Evolutionary conservation across 2,329 filamentous ascomycete genomes (phyloP).

Genomic region (Arthrobotrys megalospora): DNA sequence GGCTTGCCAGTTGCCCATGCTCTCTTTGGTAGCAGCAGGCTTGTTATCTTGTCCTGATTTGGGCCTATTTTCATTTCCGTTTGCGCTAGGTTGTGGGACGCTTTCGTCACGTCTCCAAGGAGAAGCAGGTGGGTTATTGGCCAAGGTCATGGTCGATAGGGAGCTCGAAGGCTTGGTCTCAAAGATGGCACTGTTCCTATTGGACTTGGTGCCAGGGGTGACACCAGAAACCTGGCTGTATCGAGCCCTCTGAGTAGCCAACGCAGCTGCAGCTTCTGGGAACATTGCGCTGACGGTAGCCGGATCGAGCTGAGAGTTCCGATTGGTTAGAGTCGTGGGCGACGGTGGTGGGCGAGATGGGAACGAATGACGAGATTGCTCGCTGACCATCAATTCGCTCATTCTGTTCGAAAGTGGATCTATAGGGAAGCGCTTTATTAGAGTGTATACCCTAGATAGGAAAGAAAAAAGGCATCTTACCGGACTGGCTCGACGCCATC

Average conservation of each 20-base stretch:
- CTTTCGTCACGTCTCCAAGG: constrained; percentile 76
- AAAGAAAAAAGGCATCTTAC: constrained; percentile 70
- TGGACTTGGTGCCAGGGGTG: constrained; percentile 77
- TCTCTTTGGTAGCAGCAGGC: constrained; percentile 74
- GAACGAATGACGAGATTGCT: constrained; percentile 88
- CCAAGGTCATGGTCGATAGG: constrained; percentile 78
- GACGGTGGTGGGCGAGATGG: constrained; percentile 75
- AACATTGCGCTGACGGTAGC: constrained; percentile 99
- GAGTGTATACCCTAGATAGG: constrained; percentile 15
- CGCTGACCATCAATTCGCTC: constrained; percentile 96
- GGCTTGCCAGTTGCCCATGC: constrained; percentile 96
- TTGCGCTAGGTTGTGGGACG: constrained; percentile 69
- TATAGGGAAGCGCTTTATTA: constrained; percentile 68
- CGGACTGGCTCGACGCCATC: constrained; percentile 97
- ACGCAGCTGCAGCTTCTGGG: constrained; percentile 96
- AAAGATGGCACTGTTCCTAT: constrained; percentile 88
- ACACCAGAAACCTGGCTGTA: constrained; percentile 96
- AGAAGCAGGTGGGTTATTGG: constrained; percentile 79
- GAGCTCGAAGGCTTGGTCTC: constrained; percentile 71
- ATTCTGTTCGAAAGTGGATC: constrained; percentile 97
- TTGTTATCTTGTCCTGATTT: constrained; percentile 59
- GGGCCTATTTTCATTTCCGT: constrained; percentile 65
- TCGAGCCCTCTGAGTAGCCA: constrained; percentile 97
- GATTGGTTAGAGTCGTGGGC: constrained; percentile 82
- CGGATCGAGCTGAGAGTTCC: constrained; percentile 93